phyloP scores from a whole-genome alignment of 192 early-diverging fungal species.

The Coemansia guatemalensis region DNA sequence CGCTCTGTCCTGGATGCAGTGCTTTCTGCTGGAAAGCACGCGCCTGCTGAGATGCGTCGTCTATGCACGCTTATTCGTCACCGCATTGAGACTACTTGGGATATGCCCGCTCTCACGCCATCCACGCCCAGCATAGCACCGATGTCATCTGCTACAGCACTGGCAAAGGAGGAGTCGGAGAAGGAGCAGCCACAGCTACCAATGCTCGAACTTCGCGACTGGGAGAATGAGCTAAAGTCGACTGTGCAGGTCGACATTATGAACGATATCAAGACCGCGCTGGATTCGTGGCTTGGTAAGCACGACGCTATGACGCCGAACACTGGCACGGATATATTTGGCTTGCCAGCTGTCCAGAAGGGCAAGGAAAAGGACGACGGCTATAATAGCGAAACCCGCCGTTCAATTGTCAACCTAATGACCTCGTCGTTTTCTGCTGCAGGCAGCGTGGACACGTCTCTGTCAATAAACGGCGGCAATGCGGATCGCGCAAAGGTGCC shows the following conservation, averaged over 20 bases:
- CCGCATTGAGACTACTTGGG: conserved; percentile 45
- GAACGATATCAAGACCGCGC: conserved; percentile 39
- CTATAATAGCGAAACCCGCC: conserved; percentile 10
- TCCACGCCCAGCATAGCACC: conserved; percentile 13
- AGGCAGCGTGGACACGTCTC: conserved; percentile 19
- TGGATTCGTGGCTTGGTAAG: conserved; percentile 48
- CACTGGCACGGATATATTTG: background rate
- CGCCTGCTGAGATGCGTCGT: conserved; percentile 42
- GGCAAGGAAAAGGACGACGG: background rate
- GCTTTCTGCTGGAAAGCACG: conserved; percentile 46
- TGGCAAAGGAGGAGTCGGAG: conserved; percentile 2
- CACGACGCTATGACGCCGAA: conserved; percentile 10
- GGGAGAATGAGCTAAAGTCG: conserved; percentile 46
- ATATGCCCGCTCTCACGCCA: conserved; percentile 12
- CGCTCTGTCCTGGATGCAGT: conserved; percentile 51
- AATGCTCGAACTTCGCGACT: conserved; percentile 45
- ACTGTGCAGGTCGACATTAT: conserved; percentile 44
- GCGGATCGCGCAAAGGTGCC: background rate
- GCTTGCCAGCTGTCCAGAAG: background rate
- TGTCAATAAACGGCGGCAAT: conserved; percentile 8
- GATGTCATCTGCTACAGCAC: background rate
- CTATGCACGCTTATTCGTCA: conserved; percentile 50
- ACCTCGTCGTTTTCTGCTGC: conserved; percentile 22
- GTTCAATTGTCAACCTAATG: conserved; percentile 23
- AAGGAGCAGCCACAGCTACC: conserved; percentile 25